Evolutionary conservation across 495 filamentous ascomycete species (phyloP).

Genomic region (Aspergillus egyptiacus): DNA sequence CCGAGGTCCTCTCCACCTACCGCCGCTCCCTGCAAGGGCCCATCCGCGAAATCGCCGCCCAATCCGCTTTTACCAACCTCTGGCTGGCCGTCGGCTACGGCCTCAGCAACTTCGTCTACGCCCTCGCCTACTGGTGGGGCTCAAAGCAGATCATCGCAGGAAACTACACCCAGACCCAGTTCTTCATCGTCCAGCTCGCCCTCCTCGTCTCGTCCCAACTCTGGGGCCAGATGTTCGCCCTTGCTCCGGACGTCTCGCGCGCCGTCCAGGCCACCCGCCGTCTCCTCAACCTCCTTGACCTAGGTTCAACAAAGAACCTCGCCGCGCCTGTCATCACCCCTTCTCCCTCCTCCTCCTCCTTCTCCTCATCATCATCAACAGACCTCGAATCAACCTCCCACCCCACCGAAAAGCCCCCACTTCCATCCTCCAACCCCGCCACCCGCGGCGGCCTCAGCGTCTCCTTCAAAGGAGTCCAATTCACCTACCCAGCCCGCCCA

Average conservation of each 20-base stretch:
- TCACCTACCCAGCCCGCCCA: conserved; percentile 56
- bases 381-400: conserved; percentile 21
- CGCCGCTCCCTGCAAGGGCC: conserved; percentile 32
- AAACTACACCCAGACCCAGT: conserved; percentile 51
- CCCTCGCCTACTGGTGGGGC: conserved; percentile 65
- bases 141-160: conserved; percentile 50
- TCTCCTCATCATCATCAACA: too few species aligned
- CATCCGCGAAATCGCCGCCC: conserved; percentile 41
- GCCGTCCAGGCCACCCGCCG: conserved; percentile 37
- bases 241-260: conserved; percentile 57
- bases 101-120: conserved; percentile 51
- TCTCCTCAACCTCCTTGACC: conserved; percentile 31
- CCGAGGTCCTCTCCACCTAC: conserved; percentile 33
- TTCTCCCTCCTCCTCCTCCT: too few species aligned
- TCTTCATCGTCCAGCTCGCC: conserved; percentile 61
- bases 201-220: conserved; percentile 54
- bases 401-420: conserved; percentile 9
- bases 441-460: conserved; percentile 35
- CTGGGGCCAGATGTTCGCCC: conserved; percentile 59
- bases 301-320: conserved; percentile 27
- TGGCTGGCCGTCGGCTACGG: conserved; percentile 38
- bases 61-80: conserved; percentile 35
- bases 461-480: conserved; percentile 40
- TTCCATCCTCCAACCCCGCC: background rate
- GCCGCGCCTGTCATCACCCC: conserved; percentile 7